Evolutionary conservation across 495 filamentous ascomycete genomes (phyloP), one percentile per base, ranked within the genome.

Genomic region (Chaetomidium leptoderma): DNA sequence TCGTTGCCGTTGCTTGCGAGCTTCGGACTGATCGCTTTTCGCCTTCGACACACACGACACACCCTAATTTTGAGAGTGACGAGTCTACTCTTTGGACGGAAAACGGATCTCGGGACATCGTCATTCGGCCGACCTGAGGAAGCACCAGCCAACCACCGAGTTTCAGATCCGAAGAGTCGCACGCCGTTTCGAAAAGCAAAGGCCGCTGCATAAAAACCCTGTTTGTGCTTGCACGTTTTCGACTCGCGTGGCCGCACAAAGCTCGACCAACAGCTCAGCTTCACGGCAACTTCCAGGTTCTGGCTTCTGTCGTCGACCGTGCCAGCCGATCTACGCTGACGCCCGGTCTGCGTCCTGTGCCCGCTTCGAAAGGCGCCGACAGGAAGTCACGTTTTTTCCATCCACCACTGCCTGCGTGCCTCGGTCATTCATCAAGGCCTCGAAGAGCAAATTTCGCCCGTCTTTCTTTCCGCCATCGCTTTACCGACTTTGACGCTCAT

Each of bases 401-500:
- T 39, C 35, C 19, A 33, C 9, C 21, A 27, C 32, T 45, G n/a
- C 44, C 32, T 53, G 53, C 27, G 52, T 35, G 35, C 59, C 44
- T 37, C n/a, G 19, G 35, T 51, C 36, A 11, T n/a, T 6, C 11
- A 13, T 10, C 17, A 33, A 9, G n/a, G 14, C 17, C 23, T 26
- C 45, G 33, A 21, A 10, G 26, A 43, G 43, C 53, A 36, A 54
- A 55, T 55, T 45, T 35, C 37, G n/a, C 33, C 21, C 33, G 29
- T 52, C 54, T 47, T 55, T 67, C 61, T 49, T 63, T 61, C 58
- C 45, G 23, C 55, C 55, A 61, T 60, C 58, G 33, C 54, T 57
- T 55, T 58, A 47, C 57, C 55, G 48, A 55, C 55, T 44, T 60
- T 47, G 56, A 58, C 65, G 65, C 66, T 70, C 67, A 61, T 66